Percentiles rank a stretch among this genome's conserved stretches.
phyloP scores from a whole-genome alignment of 805 yeast species.

The Starmerella sp. region DNA sequence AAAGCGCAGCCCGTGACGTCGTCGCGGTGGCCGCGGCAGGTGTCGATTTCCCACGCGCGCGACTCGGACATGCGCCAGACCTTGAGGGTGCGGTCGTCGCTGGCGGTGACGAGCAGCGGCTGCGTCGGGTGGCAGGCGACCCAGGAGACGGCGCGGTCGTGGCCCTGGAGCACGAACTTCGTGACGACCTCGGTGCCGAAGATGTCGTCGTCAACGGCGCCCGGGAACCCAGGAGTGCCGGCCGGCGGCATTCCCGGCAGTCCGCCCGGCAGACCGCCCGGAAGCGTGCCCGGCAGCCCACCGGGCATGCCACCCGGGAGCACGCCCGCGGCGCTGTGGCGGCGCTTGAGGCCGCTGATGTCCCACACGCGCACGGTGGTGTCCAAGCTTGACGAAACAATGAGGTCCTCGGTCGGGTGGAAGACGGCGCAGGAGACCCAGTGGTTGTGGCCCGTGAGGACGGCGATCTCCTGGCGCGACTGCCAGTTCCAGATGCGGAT shows the following conservation, averaged over 20 bases:
- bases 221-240: slow-evolving; percentile 5
- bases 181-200: slow-evolving; percentile 93
- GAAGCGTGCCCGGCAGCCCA: neutral
- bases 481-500: slow-evolving; percentile 99
- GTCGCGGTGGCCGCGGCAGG: slow-evolving; percentile 95
- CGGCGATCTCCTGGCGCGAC: slow-evolving; percentile 92
- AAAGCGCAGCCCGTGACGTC: slow-evolving; percentile 80
- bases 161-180: slow-evolving; percentile 93
- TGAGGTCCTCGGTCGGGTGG: slow-evolving; percentile 89
- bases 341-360: slow-evolving; percentile 85
- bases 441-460: slow-evolving; percentile 95
- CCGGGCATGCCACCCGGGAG: slow-evolving; percentile 11
- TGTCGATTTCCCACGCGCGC: slow-evolving; percentile 98
- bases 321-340: slow-evolving; percentile 68
- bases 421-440: slow-evolving; percentile 97
- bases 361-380: slow-evolving; percentile 99
- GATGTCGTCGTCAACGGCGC: slow-evolving; percentile 40
- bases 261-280: slow-evolving; percentile 2
- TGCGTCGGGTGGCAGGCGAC: slow-evolving; percentile 95
- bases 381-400: slow-evolving; percentile 92
- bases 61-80: slow-evolving; percentile 97
- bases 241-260: slow-evolving; percentile 1
- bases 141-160: slow-evolving; percentile 97
- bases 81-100: slow-evolving; percentile 90
- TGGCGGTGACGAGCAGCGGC: slow-evolving; percentile 89